Conservation (phyloP, 2,329 filamentous ascomycete genomes). For the Zymoseptoria passerinii region DNA sequence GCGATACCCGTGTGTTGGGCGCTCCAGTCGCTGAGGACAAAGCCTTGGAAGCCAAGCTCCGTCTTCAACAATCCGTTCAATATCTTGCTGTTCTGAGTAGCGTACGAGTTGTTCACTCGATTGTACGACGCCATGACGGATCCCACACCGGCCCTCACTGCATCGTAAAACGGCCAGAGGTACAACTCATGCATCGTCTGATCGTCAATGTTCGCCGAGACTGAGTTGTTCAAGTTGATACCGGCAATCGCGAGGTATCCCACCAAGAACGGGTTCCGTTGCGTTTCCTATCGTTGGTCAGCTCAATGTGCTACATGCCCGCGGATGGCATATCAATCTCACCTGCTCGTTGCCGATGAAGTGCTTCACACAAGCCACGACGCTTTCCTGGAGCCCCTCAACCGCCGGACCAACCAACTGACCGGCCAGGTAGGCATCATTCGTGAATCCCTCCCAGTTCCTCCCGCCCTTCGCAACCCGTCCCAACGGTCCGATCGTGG, state of each 20-base stretch:
- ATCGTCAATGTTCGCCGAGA: slow-evolving; percentile 39
- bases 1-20: slow-evolving; percentile 27
- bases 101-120: slow-evolving; percentile 42
- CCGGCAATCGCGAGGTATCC: slow-evolving; percentile 11
- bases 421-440: slow-evolving; percentile 43
- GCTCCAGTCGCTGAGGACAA: slow-evolving; percentile 43
- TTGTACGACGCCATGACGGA: slow-evolving; percentile 75
- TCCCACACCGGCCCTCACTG: slow-evolving; percentile 62
- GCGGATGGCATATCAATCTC: neutral
- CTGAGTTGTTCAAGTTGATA: slow-evolving; percentile 19
- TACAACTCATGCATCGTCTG: slow-evolving; percentile 37
- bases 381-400: slow-evolving; percentile 26
- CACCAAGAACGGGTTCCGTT: slow-evolving; percentile 17
- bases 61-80: slow-evolving; percentile 61
- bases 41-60: slow-evolving; percentile 40
- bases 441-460: slow-evolving; percentile 49
- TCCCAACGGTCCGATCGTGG: slow-evolving; percentile 26
- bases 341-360: slow-evolving; percentile 5
- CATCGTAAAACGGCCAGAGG: slow-evolving; percentile 63
- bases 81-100: slow-evolving; percentile 60
- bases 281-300: slow-evolving; percentile 24
- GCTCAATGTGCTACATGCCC: slow-evolving; percentile 3
- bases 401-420: slow-evolving; percentile 19
- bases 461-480: slow-evolving; percentile 25
- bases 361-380: slow-evolving; percentile 31